Evolutionary conservation across 164 flowering plant genomes (phyloP), one percentile per base, ranked within the genome.

Genomic region (Berberis vulgaris): DNA sequence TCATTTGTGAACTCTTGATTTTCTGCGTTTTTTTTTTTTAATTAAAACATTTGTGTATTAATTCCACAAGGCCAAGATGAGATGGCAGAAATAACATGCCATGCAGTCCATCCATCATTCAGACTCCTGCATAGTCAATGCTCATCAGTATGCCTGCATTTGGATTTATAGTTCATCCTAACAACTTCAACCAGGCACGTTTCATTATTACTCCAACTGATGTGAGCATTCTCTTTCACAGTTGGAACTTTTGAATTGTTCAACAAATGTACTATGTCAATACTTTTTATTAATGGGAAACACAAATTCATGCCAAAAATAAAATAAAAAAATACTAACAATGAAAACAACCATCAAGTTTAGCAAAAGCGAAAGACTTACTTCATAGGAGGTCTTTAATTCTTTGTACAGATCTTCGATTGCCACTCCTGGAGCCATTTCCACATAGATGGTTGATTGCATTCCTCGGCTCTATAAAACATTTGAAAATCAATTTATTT

Each of bases 371-470:
- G 52, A 3, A 54, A 59, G 39, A 43, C 40, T 49, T 80, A 95
- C 99, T 96, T 83, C 76, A 70, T 88, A 95, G 9, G 78, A 72
- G 3, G 45, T 58, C 58, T 74, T 76, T 49, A 95, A 66, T 42
- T 83, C 83, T 49, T 86, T 79, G 66, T 84, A 74, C 58, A 95
- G 74, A 77, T 91, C 97, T 49, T 88, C 91, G 63, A 63, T 49
- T 45, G 81, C 76, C 54, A 81, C 92, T 67, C 97, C 99, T 43
- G 91, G 76, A 69, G 91, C 81, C 97, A 95, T 82, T 79, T 95
- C 85, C 56, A 89, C 96, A 62, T 91, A 88, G 40, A 95, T 89
- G 60, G 97, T 88, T 62, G 99, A 95, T 74, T 84, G 97, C 98
- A 91, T 95, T 13, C 99, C 99, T 43, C 97, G 99, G 67, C 83